A percentile compares a stretch with the other conserved stretches of the same genome.
Evolutionary conservation across 768 basidiomycete species (phyloP).

Genomic region (Daedalea quercina): DNA sequence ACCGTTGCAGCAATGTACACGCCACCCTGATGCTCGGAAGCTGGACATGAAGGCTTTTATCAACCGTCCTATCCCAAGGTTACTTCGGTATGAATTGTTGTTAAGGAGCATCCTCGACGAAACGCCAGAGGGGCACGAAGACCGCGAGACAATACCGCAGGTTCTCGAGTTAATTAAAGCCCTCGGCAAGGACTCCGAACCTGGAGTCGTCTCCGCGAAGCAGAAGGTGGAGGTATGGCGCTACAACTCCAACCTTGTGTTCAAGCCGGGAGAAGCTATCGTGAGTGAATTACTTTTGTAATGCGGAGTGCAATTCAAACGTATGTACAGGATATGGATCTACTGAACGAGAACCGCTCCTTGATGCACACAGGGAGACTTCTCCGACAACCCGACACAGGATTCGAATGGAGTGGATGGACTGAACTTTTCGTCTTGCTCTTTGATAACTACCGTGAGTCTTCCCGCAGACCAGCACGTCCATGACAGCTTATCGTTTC

Average conservation of each 20-base stretch:
- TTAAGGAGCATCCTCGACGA: conserved; percentile 76
- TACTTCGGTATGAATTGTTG: conserved; percentile 84
- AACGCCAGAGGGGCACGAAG: conserved; percentile 70
- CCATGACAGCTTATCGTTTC: background rate
- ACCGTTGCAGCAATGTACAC: conserved; percentile 35
- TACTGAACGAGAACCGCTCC: conserved; percentile 75
- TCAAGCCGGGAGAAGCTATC: conserved; percentile 72
- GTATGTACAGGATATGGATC: conserved; percentile 68
- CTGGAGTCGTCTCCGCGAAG: conserved; percentile 79
- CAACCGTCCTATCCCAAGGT: conserved; percentile 83
- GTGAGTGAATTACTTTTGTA: conserved; percentile 26
- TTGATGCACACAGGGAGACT: conserved; percentile 81
- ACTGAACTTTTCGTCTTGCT: conserved; percentile 84
- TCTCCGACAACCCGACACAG: conserved; percentile 81
- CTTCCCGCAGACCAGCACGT: background rate
- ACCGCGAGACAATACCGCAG: conserved; percentile 74
- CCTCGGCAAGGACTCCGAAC: conserved; percentile 82
- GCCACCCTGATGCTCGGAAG: conserved; percentile 72
- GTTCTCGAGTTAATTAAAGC: conserved; percentile 84
- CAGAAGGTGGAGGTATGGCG: conserved; percentile 88
- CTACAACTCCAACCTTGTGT: conserved; percentile 72
- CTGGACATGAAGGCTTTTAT: conserved; percentile 93
- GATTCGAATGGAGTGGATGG: conserved; percentile 86
- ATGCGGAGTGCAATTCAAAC: background rate
- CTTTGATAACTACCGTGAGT: conserved; percentile 91